Conservation (phyloP, 805 yeast genomes). For the Lipomyces chichibuensis region DNA sequence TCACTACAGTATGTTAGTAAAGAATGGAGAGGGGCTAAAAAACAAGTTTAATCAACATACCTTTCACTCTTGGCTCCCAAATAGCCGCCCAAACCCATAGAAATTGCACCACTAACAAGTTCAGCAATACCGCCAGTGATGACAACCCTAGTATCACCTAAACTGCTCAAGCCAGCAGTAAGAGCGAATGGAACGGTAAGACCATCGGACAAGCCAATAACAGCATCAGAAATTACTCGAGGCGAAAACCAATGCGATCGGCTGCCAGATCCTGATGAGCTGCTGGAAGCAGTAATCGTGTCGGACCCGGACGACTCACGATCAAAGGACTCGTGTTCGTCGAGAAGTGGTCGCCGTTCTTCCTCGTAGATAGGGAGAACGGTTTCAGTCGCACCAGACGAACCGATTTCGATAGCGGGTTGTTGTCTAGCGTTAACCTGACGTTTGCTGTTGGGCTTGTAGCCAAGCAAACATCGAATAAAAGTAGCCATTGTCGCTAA, state of each 20-base stretch:
- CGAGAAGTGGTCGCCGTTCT: constrained; percentile 27
- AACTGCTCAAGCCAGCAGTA: constrained; percentile 90
- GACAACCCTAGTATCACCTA: constrained; percentile 87
- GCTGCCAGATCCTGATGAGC: not conserved
- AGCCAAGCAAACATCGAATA: constrained; percentile 27
- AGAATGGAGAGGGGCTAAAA: not conserved
- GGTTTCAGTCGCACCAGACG: constrained; percentile 2
- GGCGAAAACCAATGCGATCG: constrained; percentile 51
- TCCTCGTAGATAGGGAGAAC: constrained; percentile 16
- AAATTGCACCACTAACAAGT: constrained; percentile 92
- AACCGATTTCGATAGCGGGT: constrained; percentile 1
- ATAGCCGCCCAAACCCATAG: constrained; percentile 97
- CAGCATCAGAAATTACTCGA: constrained; percentile 88
- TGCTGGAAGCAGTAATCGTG: constrained; percentile 12
- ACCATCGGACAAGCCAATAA: constrained; percentile 94
- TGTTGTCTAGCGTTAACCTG: not conserved
- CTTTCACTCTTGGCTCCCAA: constrained; percentile 89
- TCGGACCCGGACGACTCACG: constrained; percentile 19
- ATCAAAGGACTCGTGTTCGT: constrained; percentile 6
- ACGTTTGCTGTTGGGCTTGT: constrained; percentile 15
- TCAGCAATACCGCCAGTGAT: constrained; percentile 99
- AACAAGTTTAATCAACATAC: not conserved
- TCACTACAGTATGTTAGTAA: constrained; percentile 17
- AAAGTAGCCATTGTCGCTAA: constrained; percentile 27
- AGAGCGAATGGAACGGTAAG: constrained; percentile 98